These are phyloP conservation scores for Euphorbia corollata DNA, from an alignment of 441 rosid genomes.

Conservation along the genomic window DNA sequence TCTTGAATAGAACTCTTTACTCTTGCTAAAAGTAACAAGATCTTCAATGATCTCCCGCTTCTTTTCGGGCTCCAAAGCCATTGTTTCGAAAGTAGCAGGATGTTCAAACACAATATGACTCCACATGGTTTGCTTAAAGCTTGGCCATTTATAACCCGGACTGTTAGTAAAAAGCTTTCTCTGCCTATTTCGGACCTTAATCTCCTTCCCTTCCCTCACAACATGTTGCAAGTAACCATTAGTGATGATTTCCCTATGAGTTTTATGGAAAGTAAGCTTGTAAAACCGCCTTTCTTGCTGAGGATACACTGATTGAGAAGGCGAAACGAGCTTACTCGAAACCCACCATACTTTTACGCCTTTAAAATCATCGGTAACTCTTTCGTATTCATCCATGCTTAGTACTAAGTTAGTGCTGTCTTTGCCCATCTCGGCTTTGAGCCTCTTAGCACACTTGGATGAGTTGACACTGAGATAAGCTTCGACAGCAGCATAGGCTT, in stretches of 20 bases:
- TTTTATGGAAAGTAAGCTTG: constrained; percentile 53
- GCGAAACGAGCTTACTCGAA: constrained; percentile 32
- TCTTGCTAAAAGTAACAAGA: constrained; percentile 45
- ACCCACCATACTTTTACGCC: constrained; percentile 52
- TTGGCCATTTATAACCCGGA: constrained; percentile 40
- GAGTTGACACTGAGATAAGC: constrained; percentile 45
- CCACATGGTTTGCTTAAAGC: constrained; percentile 57
- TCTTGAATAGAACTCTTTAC: constrained; percentile 59
- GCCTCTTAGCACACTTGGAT: constrained; percentile 37
- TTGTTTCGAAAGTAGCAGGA: constrained; percentile 65
- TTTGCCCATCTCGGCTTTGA: constrained; percentile 52
- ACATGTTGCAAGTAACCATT: constrained; percentile 47
- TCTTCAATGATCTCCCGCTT: constrained; percentile 60
- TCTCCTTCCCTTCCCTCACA: constrained; percentile 49
- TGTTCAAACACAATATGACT: constrained; percentile 67
- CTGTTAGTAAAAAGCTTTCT: constrained; percentile 58
- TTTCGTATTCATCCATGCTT: constrained; percentile 56
- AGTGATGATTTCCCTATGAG: constrained; percentile 43
- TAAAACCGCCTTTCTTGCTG: constrained; percentile 47
- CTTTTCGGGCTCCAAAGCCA: constrained; percentile 58
- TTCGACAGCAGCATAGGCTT: constrained; percentile 51
- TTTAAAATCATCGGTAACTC: constrained; percentile 40
- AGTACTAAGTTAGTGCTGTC: constrained; percentile 43
- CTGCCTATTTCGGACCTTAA: constrained; percentile 39
- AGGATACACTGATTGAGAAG: constrained; percentile 29